These are phyloP conservation scores for Colletotrichum aenigma DNA, from an alignment of 2,329 filamentous ascomycete species.

Conservation along the genomic window DNA sequence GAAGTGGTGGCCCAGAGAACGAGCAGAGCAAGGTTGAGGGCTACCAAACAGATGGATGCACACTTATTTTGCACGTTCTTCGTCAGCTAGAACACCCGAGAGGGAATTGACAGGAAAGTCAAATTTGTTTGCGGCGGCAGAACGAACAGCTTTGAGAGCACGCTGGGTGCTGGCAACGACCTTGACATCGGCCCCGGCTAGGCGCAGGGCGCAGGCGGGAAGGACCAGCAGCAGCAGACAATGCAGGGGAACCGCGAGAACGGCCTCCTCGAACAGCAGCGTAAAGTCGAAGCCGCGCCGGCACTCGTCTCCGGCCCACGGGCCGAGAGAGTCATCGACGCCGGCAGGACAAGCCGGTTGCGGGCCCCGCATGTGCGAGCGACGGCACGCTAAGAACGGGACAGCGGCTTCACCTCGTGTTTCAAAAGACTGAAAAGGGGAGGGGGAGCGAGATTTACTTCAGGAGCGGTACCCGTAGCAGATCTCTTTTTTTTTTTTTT, in stretches of 20 bases:
- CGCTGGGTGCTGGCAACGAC: conserved; percentile 7
- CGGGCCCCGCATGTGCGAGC: conserved; percentile 1
- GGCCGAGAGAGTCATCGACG: conserved; percentile 13
- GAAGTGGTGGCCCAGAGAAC: conserved; percentile 1
- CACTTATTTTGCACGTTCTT: not conserved
- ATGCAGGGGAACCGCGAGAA: conserved; percentile 24
- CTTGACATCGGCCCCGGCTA: conserved; percentile 6
- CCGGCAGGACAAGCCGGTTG: conserved; percentile 8
- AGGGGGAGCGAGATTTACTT: not conserved
- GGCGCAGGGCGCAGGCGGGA: not conserved
- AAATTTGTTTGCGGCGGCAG: not conserved
- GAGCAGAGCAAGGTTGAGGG: conserved; percentile 4
- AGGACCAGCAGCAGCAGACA: conserved; percentile 3
- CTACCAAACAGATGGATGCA: not conserved
- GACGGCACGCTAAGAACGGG: not conserved
- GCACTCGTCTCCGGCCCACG: conserved; percentile 22
- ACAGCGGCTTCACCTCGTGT: not conserved
- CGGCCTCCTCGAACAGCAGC: conserved; percentile 29
- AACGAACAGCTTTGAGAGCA: conserved; percentile 8
- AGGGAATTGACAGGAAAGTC: not conserved
- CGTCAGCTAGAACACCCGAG: not conserved
- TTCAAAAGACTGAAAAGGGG: not conserved
- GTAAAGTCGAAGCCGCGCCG: conserved; percentile 33
- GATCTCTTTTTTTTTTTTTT: not conserved
- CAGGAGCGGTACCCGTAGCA: not conserved